These are phyloP conservation scores for Recurvomyces mirabilis DNA, from an alignment of 495 filamentous ascomycete species.

Conservation along the genomic window DNA sequence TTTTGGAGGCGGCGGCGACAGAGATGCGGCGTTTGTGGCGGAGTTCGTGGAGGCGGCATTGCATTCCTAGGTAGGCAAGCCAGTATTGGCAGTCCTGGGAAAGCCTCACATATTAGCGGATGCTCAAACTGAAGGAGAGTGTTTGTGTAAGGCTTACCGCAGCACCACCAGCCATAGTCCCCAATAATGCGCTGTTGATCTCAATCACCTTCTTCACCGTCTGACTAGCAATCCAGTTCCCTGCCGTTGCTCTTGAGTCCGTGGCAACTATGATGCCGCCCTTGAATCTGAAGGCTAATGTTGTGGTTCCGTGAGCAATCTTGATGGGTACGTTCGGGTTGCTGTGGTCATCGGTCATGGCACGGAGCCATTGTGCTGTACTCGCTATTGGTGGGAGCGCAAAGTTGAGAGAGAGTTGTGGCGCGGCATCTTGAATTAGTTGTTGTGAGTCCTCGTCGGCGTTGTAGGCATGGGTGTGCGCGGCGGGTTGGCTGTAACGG, in stretches of 20 bases:
- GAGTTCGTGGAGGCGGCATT: constrained; percentile 97
- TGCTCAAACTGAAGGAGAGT: background rate
- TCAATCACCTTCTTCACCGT: constrained; percentile 99
- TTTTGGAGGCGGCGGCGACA: constrained; percentile 94
- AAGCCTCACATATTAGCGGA: background rate
- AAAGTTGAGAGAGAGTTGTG: constrained; percentile 77
- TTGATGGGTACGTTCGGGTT: constrained; percentile 97
- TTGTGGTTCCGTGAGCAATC: constrained; percentile 97
- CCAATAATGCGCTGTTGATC: constrained; percentile 81
- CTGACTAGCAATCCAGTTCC: constrained; percentile 98
- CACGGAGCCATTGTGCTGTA: constrained; percentile 86
- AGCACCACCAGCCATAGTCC: constrained; percentile 97
- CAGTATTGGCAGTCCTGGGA: constrained; percentile 93
- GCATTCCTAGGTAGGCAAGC: constrained; percentile 96
- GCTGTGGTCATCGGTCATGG: constrained; percentile 90
- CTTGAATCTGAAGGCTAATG: constrained; percentile 94
- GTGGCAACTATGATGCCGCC: constrained; percentile 97
- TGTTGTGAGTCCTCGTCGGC: constrained; percentile 63
- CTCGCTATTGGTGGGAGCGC: constrained; percentile 76
- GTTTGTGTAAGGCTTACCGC: constrained; percentile 46
- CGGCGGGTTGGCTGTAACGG: constrained; percentile 67
- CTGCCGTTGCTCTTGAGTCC: constrained; percentile 89
- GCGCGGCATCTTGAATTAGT: constrained; percentile 54
- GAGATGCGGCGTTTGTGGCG: constrained; percentile 97
- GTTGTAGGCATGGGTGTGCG: constrained; percentile 50